Evolutionary conservation across 1,139 yeast species (phyloP).

Genomic region (Pichia sp.): DNA sequence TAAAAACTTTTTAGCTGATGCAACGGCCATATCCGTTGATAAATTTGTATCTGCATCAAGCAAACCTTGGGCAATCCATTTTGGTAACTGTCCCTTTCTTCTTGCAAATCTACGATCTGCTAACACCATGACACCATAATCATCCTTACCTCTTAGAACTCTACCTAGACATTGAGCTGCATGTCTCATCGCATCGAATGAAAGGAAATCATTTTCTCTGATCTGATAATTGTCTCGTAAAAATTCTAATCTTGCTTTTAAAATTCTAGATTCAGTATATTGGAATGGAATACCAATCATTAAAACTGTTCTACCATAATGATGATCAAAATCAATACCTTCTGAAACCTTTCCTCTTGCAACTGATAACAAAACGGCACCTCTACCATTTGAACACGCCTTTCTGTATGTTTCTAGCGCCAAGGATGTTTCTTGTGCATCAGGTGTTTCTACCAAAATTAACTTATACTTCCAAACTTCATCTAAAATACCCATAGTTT

Average conservation of each 20-base stretch:
- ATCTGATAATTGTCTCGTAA: conserved; percentile 88
- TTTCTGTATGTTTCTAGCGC: conserved; percentile 93
- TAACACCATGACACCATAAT: conserved; percentile 95
- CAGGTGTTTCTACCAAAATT: conserved; percentile 97
- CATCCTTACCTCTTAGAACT: conserved; percentile 94
- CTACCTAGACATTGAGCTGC: conserved; percentile 99
- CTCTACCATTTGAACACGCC: conserved; percentile 96
- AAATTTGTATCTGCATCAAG: conserved; percentile 85
- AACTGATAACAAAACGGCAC: conserved; percentile 90
- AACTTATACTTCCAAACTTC: conserved; percentile 97
- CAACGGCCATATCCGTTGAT: conserved; percentile 96
- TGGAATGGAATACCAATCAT: conserved; percentile 99
- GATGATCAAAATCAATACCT: conserved; percentile 99
- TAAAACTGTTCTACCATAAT: conserved; percentile 92
- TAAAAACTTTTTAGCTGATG: conserved; percentile 86
- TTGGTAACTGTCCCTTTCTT: conserved; percentile 83
- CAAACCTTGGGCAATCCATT: conserved; percentile 93
- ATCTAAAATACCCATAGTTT: conserved; percentile 92
- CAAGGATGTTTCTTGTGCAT: conserved; percentile 94
- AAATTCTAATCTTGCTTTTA: conserved; percentile 91
- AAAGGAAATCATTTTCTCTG: conserved; percentile 85
- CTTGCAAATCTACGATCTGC: conserved; percentile 91
- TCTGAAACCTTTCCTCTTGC: conserved; percentile 99
- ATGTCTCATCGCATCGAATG: conserved; percentile 99
- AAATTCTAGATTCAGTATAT: conserved; percentile 91